Percentiles rank a stretch among this genome's conserved stretches.
These are phyloP conservation scores for Flaveria floridana DNA, from an alignment of 140 eudicot species.

Conservation along the genomic window DNA sequence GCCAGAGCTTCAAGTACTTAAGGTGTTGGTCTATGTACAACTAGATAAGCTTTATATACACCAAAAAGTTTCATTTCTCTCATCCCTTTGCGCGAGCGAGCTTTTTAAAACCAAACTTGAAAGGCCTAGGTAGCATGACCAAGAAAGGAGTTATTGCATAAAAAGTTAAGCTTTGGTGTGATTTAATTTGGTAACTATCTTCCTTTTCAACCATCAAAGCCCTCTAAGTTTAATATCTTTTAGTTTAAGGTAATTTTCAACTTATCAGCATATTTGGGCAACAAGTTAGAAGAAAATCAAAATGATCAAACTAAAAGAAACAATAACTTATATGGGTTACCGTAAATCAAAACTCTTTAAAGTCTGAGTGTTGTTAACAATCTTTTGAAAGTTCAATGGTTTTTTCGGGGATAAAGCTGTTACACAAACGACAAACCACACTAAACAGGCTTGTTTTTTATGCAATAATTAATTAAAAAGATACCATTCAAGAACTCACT, in stretches of 20 bases:
- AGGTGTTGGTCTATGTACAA: neutral
- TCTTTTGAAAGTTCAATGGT: neutral
- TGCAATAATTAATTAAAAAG: neutral
- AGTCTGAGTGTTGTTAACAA: neutral
- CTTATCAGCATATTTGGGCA: neutral
- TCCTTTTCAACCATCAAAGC: neutral
- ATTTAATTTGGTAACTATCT: neutral
- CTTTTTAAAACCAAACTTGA: neutral
- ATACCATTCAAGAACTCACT: conserved; percentile 47
- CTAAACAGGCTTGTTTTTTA: neutral
- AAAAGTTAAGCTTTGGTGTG: conserved; percentile 2
- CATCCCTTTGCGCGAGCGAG: neutral
- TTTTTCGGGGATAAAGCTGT: neutral
- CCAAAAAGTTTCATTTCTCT: neutral
- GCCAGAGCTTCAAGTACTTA: neutral
- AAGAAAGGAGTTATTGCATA: conserved; percentile 11
- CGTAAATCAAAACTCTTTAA: neutral
- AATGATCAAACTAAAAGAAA: neutral
- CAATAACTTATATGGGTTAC: neutral
- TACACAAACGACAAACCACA: neutral
- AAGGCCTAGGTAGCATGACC: neutral
- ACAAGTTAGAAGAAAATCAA: conserved; percentile 2
- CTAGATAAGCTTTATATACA: neutral
- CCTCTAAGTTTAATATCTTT: neutral
- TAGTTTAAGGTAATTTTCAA: neutral